Evolutionary conservation across 202 grass and related monocot species (phyloP).

Genomic region (Panicum hallii): DNA sequence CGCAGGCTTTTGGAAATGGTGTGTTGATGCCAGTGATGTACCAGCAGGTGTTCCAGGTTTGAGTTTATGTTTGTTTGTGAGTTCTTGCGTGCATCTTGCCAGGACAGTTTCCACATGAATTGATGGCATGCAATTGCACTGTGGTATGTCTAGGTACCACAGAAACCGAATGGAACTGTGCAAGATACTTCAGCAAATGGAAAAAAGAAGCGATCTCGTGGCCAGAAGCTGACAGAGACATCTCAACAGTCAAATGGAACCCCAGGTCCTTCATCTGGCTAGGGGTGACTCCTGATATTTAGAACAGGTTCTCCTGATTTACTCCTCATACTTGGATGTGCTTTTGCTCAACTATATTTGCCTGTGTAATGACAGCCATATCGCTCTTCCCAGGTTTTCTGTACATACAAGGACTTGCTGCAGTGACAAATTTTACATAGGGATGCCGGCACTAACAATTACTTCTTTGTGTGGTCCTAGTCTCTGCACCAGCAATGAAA

Average conservation of each 20-base stretch:
- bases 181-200: constrained; percentile 55
- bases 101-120: constrained; percentile 9
- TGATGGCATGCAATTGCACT: constrained; percentile 26
- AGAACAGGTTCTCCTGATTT: constrained; percentile 39
- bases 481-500: constrained; percentile 9
- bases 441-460: constrained; percentile 1
- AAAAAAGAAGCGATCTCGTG: constrained; percentile 76
- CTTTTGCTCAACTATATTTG: constrained; percentile 5
- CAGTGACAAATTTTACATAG: constrained; percentile 2
- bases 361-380: neutral
- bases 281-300: constrained; percentile 39
- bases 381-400: constrained; percentile 27
- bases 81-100: constrained; percentile 31
- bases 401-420: constrained; percentile 51
- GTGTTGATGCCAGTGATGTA: constrained; percentile 88
- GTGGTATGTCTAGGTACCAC: constrained; percentile 53
- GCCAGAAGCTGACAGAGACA: constrained; percentile 60
- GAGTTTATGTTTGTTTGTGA: constrained; percentile 47
- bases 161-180: constrained; percentile 64
- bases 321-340: constrained; percentile 5
- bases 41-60: constrained; percentile 88
- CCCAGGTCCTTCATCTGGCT: constrained; percentile 56
- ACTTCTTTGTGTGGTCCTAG: constrained; percentile 16
- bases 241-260: constrained; percentile 63
- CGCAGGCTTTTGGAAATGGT: constrained; percentile 88